phyloP scores from a whole-genome alignment of 1,284 basidiomycete genomes.

The Pseudozyma flocculosa region DNA sequence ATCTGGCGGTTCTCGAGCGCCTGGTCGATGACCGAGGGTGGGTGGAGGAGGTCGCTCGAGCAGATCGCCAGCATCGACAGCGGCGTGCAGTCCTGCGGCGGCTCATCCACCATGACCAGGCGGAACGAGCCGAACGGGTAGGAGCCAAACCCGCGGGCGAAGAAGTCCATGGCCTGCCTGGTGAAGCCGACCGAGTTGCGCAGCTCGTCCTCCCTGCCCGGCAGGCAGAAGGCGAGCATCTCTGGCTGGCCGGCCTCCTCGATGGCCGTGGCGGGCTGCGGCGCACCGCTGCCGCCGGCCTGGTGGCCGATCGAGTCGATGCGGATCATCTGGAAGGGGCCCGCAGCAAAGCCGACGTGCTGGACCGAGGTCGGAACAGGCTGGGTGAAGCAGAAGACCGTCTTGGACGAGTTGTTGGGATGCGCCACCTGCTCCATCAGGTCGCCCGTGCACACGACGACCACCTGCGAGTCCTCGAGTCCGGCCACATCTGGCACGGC shows the following conservation, averaged over 20 bases:
- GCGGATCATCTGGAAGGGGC: constrained; percentile 69
- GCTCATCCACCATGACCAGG: constrained; percentile 89
- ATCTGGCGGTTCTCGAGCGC: constrained; percentile 85
- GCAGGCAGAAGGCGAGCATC: constrained; percentile 89
- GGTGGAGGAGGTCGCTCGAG: constrained; percentile 80
- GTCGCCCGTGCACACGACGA: constrained; percentile 91
- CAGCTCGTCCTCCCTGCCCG: constrained; percentile 73
- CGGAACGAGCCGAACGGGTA: constrained; percentile 94
- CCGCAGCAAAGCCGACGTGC: constrained; percentile 92
- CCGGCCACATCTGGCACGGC: constrained; percentile 2
- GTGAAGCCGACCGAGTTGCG: constrained; percentile 73
- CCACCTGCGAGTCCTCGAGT: constrained; percentile 60
- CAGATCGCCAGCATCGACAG: constrained; percentile 80
- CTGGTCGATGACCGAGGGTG: constrained; percentile 87
- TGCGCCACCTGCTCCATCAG: constrained; percentile 67
- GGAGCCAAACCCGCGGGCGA: constrained; percentile 86
- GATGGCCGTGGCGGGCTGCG: constrained; percentile 10
- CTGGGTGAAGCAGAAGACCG: constrained; percentile 91
- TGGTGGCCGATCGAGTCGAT: constrained; percentile 15
- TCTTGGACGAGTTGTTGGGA: constrained; percentile 89
- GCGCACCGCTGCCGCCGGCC: background rate
- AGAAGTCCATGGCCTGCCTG: constrained; percentile 87
- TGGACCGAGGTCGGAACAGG: constrained; percentile 85
- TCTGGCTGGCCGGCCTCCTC: constrained; percentile 66
- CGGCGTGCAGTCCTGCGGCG: constrained; percentile 69